Percentiles rank a stretch among this genome's conserved stretches.
phyloP scores from a whole-genome alignment of 73 alveolate species.

The Stentor roeselii region DNA sequence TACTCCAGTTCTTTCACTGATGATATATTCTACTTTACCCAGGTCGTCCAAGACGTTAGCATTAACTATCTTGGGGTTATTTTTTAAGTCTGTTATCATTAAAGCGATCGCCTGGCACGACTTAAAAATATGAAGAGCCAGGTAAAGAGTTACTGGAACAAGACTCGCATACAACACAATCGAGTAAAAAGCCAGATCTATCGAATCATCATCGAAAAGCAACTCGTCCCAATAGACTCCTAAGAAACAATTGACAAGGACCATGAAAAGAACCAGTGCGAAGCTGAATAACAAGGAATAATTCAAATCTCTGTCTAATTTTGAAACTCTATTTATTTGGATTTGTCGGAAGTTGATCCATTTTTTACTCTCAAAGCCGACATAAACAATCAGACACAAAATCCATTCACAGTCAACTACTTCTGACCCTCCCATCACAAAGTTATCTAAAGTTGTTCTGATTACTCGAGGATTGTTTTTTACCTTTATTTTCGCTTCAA shows the following conservation, averaged over 20 bases:
- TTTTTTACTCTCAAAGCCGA: neutral
- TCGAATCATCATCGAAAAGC: neutral
- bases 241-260: too few species aligned
- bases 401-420: neutral
- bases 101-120: neutral
- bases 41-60: neutral
- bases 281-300: neutral
- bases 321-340: neutral
- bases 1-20: neutral
- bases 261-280: too few species aligned
- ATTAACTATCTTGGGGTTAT: too few species aligned
- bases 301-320: neutral
- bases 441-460: neutral
- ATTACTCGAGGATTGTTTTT: neutral
- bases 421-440: neutral
- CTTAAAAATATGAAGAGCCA: neutral
- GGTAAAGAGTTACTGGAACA: neutral
- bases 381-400: neutral
- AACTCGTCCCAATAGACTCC: neutral
- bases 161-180: neutral
- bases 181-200: neutral
- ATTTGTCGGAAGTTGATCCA: neutral
- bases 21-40: neutral
- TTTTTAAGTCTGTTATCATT: neutral
- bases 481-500: neutral